phyloP scores from a whole-genome alignment of 495 filamentous ascomycete genomes.

The Aspergillus diversus region DNA sequence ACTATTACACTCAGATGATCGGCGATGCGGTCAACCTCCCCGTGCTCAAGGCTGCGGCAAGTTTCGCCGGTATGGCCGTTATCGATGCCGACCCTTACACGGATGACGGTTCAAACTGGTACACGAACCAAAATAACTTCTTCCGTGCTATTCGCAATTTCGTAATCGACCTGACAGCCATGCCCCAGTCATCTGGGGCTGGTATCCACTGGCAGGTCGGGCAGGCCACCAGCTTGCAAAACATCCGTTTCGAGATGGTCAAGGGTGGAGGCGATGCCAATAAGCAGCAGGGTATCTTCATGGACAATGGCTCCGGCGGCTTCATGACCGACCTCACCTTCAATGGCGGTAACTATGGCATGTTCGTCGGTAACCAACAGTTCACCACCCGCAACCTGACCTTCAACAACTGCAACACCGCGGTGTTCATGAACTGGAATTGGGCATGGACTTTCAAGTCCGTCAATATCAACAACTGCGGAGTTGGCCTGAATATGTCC shows the following conservation, averaged over 20 bases:
- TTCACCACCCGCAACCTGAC: constrained; percentile 90
- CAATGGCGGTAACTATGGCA: constrained; percentile 83
- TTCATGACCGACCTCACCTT: constrained; percentile 87
- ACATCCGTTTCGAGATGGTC: constrained; percentile 88
- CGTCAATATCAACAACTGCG: constrained; percentile 78
- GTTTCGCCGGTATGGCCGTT: constrained; percentile 82
- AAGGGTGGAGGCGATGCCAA: constrained; percentile 69
- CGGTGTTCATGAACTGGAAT: constrained; percentile 92
- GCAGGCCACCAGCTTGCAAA: constrained; percentile 90
- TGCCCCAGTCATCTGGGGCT: constrained; percentile 64
- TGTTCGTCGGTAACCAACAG: constrained; percentile 92
- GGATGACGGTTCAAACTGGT: constrained; percentile 66
- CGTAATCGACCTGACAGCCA: constrained; percentile 78
- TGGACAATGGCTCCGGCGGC: constrained; percentile 93
- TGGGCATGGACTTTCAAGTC: constrained; percentile 91
- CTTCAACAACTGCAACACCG: constrained; percentile 88
- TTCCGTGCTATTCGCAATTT: constrained; percentile 96
- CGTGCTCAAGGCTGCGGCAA: constrained; percentile 72
- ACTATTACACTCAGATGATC: constrained; percentile 81
- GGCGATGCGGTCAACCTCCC: constrained; percentile 73
- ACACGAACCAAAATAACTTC: constrained; percentile 98
- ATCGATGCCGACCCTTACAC: constrained; percentile 90
- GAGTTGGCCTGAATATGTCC: constrained; percentile 81
- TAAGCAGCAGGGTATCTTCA: constrained; percentile 88
- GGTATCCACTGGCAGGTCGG: constrained; percentile 99